phyloP scores from a whole-genome alignment of 164 flowering plant species.

The Santalum album region DNA sequence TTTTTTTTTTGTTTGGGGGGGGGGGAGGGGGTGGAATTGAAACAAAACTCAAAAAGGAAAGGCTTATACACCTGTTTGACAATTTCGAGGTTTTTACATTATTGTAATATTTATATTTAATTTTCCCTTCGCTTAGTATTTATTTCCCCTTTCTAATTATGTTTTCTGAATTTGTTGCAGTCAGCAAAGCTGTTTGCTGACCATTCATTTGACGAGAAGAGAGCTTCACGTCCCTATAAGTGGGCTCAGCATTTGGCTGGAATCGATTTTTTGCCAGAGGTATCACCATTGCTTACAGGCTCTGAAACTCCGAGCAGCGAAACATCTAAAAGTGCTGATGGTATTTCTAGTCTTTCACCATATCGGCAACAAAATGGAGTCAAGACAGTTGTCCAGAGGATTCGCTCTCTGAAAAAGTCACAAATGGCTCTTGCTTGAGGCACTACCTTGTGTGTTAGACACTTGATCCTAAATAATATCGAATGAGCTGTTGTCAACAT shows the following conservation, averaged over 20 bases:
- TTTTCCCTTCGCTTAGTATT: too few species aligned
- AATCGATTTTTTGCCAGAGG: slow-evolving; percentile 88
- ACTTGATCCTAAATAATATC: slow-evolving; percentile 8
- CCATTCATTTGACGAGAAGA: slow-evolving; percentile 51
- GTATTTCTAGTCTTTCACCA: slow-evolving; percentile 62
- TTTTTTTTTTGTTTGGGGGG: too few species aligned
- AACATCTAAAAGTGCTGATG: slow-evolving; percentile 28
- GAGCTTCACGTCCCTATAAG: slow-evolving; percentile 75
- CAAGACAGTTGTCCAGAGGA: slow-evolving; percentile 70
- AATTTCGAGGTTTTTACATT: neutral
- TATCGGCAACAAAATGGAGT: slow-evolving; percentile 89
- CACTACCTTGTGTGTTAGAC: slow-evolving; percentile 35
- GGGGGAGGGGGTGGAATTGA: too few species aligned
- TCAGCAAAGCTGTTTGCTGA: slow-evolving; percentile 57
- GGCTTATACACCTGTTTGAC: neutral
- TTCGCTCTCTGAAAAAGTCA: slow-evolving; percentile 79
- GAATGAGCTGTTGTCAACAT: too few species aligned
- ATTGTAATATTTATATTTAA: neutral
- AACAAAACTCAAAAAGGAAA: too few species aligned
- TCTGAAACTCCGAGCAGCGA: slow-evolving; percentile 38
- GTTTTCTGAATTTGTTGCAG: slow-evolving; percentile 37
- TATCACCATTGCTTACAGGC: slow-evolving; percentile 48
- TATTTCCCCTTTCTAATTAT: neutral
- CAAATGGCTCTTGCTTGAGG: slow-evolving; percentile 97
- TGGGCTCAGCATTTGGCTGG: slow-evolving; percentile 99